Evolutionary conservation across 1,284 basidiomycete species (phyloP).

Genomic region (Apiotrichum gamsii): DNA sequence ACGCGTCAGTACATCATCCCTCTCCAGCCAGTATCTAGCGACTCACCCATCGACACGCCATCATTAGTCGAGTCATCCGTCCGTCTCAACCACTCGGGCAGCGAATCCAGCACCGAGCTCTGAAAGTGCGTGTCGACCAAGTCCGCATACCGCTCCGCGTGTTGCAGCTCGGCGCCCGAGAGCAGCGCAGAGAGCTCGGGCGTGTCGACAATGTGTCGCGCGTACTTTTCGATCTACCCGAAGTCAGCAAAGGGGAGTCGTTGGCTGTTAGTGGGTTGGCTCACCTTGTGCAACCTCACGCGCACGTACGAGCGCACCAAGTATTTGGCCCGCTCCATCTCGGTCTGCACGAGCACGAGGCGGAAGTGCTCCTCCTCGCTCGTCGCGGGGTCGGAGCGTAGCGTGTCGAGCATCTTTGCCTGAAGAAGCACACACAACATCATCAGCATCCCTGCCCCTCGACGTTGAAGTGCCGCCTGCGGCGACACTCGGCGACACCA

Average conservation of each 20-base stretch:
- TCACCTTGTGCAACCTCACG: conserved; percentile 76
- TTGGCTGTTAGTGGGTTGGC: background rate
- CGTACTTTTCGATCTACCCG: conserved; percentile 73
- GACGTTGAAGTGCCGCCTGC: background rate
- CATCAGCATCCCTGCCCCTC: no score
- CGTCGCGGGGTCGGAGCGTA: conserved; percentile 68
- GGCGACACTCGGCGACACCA: conserved; percentile 9
- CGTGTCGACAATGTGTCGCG: conserved; percentile 64
- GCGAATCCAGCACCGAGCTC: conserved; percentile 65
- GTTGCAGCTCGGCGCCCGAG: conserved; percentile 69
- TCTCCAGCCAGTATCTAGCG: background rate
- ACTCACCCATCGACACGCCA: conserved; percentile 69
- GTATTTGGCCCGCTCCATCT: conserved; percentile 86
- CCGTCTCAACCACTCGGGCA: conserved; percentile 66
- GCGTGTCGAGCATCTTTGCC: conserved; percentile 48
- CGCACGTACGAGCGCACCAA: conserved; percentile 78
- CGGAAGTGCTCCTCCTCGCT: conserved; percentile 86
- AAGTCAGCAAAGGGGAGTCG: background rate
- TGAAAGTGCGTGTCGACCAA: conserved; percentile 68
- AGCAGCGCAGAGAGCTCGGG: conserved; percentile 63
- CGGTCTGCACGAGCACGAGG: conserved; percentile 83
- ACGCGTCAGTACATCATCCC: background rate
- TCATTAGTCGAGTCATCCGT: conserved; percentile 61
- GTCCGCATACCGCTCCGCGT: conserved; percentile 68
- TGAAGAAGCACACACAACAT: no score